Evolutionary conservation across 495 filamentous ascomycete genomes (phyloP).

Genomic region (Neurospora tetraspora): DNA sequence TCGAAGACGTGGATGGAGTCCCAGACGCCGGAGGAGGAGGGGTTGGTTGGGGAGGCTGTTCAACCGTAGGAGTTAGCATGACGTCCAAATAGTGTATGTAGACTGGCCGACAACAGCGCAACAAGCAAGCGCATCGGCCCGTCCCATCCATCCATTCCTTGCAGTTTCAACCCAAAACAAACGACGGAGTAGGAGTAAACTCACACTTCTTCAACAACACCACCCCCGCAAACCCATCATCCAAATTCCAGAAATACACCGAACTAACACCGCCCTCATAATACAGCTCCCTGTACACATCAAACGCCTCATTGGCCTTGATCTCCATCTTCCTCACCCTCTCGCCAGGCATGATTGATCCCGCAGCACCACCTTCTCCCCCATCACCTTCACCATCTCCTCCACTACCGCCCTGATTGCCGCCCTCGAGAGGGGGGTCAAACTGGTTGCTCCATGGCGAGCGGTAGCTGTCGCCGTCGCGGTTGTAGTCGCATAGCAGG

Average conservation of each 20-base stretch:
- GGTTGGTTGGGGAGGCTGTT: slow-evolving; percentile 31
- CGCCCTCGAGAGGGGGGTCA: slow-evolving; percentile 63
- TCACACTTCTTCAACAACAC: slow-evolving; percentile 89
- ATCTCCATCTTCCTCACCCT: slow-evolving; percentile 88
- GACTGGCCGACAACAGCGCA: background rate
- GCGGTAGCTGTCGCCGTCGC: slow-evolving; percentile 93
- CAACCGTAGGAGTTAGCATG: background rate
- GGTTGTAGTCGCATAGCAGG: slow-evolving; percentile 98
- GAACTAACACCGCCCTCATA: slow-evolving; percentile 93
- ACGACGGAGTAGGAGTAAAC: slow-evolving; percentile 11
- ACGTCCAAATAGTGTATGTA: background rate
- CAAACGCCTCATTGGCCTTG: slow-evolving; percentile 88
- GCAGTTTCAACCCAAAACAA: background rate
- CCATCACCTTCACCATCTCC: slow-evolving; percentile 25
- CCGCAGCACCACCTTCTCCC: slow-evolving; percentile 49
- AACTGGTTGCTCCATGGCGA: slow-evolving; percentile 98
- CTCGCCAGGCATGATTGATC: slow-evolving; percentile 54
- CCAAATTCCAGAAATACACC: slow-evolving; percentile 97
- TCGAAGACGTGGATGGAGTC: slow-evolving; percentile 99
- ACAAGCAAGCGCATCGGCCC: background rate
- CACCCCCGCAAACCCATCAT: slow-evolving; percentile 96
- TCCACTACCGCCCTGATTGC: slow-evolving; percentile 29
- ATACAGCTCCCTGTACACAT: slow-evolving; percentile 94
- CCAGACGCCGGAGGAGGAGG: slow-evolving; percentile 76
- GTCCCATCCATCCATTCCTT: background rate